Percentiles rank a stretch among this genome's conserved stretches.
Evolutionary conservation across 148 eudicot species (phyloP).

Genomic region (Gaultheria prostrata): DNA sequence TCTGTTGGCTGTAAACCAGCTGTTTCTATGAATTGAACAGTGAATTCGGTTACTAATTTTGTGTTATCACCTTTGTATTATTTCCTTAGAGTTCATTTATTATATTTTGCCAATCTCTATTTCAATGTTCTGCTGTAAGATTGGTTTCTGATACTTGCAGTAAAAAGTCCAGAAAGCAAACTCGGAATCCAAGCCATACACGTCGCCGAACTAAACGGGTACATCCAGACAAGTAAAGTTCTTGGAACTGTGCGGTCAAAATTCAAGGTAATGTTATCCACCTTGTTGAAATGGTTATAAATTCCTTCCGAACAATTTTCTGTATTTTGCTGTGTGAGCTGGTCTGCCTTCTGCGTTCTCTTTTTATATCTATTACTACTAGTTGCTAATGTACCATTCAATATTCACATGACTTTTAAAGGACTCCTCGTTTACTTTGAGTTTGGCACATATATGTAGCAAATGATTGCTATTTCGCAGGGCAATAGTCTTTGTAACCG

Average conservation of each 20-base stretch:
- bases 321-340: background rate
- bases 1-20: background rate
- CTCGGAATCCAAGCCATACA: slow-evolving; percentile 38
- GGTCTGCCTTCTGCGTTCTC: background rate
- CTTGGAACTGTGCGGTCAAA: background rate
- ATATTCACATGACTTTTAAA: background rate
- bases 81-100: background rate
- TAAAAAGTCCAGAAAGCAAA: slow-evolving; percentile 42
- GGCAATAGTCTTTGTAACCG: background rate
- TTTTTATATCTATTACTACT: background rate
- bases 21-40: background rate
- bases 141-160: slow-evolving; percentile 32
- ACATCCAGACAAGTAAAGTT: slow-evolving; percentile 43
- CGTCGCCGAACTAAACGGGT: slow-evolving; percentile 61
- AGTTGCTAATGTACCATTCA: background rate
- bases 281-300: background rate
- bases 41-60: background rate
- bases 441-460: background rate
- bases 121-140: background rate
- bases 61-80: background rate
- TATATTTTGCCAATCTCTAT: background rate
- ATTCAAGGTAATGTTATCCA: slow-evolving; percentile 1
- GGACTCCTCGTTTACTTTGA: background rate
- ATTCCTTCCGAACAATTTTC: too few species aligned
- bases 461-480: background rate